Conservation (phyloP, 2,329 filamentous ascomycete genomes). For the Stagonosporopsis rhizophila region DNA sequence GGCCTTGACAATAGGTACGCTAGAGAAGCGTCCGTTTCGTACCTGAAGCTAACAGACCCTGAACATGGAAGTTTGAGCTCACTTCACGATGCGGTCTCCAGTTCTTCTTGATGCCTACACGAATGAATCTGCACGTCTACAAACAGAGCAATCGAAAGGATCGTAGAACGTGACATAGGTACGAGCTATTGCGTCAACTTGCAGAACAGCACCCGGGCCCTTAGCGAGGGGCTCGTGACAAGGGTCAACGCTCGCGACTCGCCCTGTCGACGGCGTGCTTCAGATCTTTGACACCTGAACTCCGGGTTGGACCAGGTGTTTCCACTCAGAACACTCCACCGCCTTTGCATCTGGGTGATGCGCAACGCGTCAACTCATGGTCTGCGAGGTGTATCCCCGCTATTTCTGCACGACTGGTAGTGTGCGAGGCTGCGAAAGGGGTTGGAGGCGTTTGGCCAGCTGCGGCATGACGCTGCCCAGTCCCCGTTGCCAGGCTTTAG, state of each 20-base stretch:
- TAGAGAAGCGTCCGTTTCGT: conserved; percentile 18
- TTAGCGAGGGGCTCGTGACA: conserved; percentile 25
- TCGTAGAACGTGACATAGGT: conserved; percentile 1
- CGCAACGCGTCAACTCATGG: conserved; percentile 8
- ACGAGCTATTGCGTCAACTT: conserved; percentile 23
- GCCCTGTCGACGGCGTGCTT: conserved; percentile 9
- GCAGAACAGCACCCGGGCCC: conserved; percentile 14
- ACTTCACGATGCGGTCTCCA: not conserved
- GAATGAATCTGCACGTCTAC: not conserved
- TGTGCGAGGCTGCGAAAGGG: conserved; percentile 21
- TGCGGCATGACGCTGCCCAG: conserved; percentile 34
- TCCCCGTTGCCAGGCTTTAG: conserved; percentile 28
- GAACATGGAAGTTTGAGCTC: not conserved
- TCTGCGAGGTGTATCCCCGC: conserved; percentile 10
- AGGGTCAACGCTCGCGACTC: conserved; percentile 16
- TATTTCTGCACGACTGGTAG: conserved; percentile 5
- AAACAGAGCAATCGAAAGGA: not conserved
- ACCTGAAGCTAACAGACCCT: conserved; percentile 10
- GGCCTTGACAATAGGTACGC: conserved; percentile 4
- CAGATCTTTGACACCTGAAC: conserved; percentile 10
- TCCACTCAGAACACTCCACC: not conserved
- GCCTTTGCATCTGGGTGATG: conserved; percentile 6
- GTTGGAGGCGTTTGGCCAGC: conserved; percentile 23
- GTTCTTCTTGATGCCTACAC: not conserved
- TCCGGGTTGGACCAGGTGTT: conserved; percentile 13